phyloP scores from a whole-genome alignment of 73 alveolate species.

The Paramecium sexaurelia region DNA sequence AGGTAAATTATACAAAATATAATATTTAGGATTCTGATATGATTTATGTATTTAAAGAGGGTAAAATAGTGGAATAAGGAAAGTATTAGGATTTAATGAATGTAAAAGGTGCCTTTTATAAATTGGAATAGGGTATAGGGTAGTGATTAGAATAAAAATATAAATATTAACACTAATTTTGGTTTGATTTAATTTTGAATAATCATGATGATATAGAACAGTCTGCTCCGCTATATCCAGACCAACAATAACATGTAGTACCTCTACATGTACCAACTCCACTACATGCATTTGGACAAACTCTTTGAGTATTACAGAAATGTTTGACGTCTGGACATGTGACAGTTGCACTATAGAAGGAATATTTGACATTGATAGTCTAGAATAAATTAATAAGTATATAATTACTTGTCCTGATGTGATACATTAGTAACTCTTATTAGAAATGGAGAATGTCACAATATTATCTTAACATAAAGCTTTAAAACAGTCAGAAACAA shows the following conservation, averaged over 20 bases:
- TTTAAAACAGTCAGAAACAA: not conserved
- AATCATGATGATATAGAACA: not conserved
- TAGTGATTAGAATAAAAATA: not conserved
- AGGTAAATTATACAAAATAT: not conserved
- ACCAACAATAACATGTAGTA: constrained; percentile 10
- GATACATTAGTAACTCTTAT: not conserved
- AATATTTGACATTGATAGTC: not conserved
- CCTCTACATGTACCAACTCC: constrained; percentile 46
- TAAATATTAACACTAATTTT: too few relatives aligned
- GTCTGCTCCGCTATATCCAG: constrained; percentile 24
- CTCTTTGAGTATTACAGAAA: not conserved
- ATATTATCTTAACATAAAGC: not conserved
- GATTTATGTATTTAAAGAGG: constrained; percentile 40
- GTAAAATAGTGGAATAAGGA: not conserved
- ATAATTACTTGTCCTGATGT: not conserved
- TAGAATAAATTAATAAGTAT: not conserved
- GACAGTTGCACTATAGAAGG: not conserved
- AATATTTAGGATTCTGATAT: constrained; percentile 73
- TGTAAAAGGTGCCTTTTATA: not conserved
- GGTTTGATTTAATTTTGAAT: not conserved
- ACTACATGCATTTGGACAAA: not conserved
- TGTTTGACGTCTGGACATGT: constrained; percentile 1
- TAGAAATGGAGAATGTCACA: not conserved
- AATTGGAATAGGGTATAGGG: not conserved
- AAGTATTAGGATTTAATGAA: not conserved